Evolutionary conservation across 345 rosid genomes (phyloP).

Genomic region (Camelina hispida): DNA sequence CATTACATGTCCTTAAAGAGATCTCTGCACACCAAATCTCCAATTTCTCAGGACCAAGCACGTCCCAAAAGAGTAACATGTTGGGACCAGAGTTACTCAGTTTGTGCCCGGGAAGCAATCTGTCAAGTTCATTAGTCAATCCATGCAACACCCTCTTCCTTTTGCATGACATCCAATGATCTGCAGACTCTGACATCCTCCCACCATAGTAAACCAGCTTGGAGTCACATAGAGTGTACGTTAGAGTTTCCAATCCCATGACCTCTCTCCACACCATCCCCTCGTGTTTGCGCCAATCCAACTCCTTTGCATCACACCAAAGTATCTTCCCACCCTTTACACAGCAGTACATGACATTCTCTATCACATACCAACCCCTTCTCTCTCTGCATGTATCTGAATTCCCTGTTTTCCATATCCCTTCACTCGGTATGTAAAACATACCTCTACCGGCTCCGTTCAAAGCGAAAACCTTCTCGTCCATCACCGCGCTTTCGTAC

Average conservation of each 20-base stretch:
- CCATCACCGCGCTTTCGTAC: too few species aligned
- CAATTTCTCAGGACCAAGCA: neutral
- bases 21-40: neutral
- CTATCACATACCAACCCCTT: slow-evolving; percentile 9
- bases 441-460: too few species aligned
- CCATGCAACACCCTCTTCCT: neutral
- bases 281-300: neutral
- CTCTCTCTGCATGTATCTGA: neutral
- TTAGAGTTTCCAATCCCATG: neutral
- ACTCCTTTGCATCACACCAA: neutral
- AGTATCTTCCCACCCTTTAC: neutral
- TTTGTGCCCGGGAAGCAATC: neutral
- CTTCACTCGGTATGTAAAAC: neutral
- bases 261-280: neutral
- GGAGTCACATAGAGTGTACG: neutral
- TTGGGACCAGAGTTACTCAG: slow-evolving; percentile 11
- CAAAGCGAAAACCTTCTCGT: too few species aligned
- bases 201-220: neutral
- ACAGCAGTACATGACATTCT: neutral
- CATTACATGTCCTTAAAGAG: neutral
- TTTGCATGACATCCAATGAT: neutral
- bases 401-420: neutral
- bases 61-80: slow-evolving; percentile 2
- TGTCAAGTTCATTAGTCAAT: neutral
- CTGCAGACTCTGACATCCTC: neutral